These are phyloP conservation scores for Mucor indicus DNA, from an alignment of 371 early-diverging fungal species.

Conservation along the genomic window DNA sequence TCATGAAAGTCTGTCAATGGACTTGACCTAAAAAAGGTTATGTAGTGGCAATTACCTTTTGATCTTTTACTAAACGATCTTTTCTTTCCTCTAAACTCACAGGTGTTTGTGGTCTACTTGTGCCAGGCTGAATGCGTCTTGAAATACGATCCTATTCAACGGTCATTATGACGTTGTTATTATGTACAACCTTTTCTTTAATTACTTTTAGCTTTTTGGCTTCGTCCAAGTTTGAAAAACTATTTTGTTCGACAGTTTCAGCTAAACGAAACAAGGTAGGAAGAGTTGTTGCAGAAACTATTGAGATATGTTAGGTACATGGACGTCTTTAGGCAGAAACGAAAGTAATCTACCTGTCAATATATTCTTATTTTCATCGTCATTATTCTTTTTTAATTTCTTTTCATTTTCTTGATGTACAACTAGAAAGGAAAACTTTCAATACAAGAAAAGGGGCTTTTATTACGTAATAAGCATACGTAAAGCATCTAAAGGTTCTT, in stretches of 20 bases:
- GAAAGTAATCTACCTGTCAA: conserved; percentile 1
- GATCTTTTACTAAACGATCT: conserved; percentile 33
- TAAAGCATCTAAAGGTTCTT: conserved; percentile 75
- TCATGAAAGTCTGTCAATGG: not conserved
- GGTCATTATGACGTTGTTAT: too few relatives aligned
- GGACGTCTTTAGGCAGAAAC: not conserved
- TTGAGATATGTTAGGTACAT: not conserved
- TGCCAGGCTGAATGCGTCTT: conserved; percentile 38
- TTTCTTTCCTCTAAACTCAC: conserved; percentile 28
- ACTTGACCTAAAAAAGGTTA: not conserved
- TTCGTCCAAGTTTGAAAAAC: conserved; percentile 50
- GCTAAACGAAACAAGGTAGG: conserved; percentile 61
- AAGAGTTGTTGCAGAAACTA: conserved; percentile 32
- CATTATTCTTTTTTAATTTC: conserved; percentile 11
- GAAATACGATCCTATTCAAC: conserved; percentile 51
- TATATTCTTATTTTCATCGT: conserved; percentile 3
- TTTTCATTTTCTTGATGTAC: conserved; percentile 38
- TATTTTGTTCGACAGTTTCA: conserved; percentile 62
- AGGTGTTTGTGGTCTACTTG: conserved; percentile 36
- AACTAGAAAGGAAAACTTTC: conserved; percentile 18
- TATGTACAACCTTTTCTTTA: too few relatives aligned
- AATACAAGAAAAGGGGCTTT: not conserved
- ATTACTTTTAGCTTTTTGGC: conserved; percentile 51
- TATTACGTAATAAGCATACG: conserved; percentile 30
- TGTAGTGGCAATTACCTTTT: conserved; percentile 19